phyloP scores from a whole-genome alignment of 75 land plant species.

The Gnetum montanum region DNA sequence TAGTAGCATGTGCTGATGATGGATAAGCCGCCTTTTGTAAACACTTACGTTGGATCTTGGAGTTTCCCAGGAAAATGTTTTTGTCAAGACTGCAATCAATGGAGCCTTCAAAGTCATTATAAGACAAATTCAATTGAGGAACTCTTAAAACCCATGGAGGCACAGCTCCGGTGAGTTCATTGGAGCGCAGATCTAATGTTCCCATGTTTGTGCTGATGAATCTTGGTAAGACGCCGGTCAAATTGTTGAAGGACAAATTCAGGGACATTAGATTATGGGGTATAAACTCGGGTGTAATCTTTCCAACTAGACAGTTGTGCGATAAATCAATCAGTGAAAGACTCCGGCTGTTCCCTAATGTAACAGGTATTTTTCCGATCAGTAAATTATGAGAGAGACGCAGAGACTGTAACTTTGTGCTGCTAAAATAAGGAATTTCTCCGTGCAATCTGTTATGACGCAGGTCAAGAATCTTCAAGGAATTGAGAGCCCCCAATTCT shows the following conservation, averaged over 20 bases:
- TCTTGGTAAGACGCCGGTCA: no score
- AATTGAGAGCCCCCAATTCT: no score
- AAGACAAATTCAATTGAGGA: constrained; percentile 54
- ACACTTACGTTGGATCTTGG: constrained; percentile 38
- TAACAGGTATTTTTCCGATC: background rate
- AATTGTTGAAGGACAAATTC: background rate
- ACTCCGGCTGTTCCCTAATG: background rate
- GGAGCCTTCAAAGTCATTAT: constrained; percentile 38
- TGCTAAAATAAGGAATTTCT: constrained; percentile 9
- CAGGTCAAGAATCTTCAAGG: no score
- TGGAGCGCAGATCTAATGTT: background rate
- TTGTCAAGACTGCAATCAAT: constrained; percentile 24
- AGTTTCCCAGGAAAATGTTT: constrained; percentile 17
- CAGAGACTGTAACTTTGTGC: constrained; percentile 12
- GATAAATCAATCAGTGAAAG: background rate
- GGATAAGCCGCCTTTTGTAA: no score
- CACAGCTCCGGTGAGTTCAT: background rate
- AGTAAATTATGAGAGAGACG: constrained; percentile 17
- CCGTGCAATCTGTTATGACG: constrained; percentile 19
- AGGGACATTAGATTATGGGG: no score
- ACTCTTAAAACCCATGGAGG: constrained; percentile 4
- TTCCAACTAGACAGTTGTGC: background rate
- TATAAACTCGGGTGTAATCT: no score
- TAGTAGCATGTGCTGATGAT: no score
- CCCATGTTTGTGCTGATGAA: no score